A percentile compares a stretch with the other conserved stretches of the same genome.
These are phyloP conservation scores for Aspergillus fischeri DNA, from an alignment of 2,329 filamentous ascomycete genomes.

Conservation along the genomic window DNA sequence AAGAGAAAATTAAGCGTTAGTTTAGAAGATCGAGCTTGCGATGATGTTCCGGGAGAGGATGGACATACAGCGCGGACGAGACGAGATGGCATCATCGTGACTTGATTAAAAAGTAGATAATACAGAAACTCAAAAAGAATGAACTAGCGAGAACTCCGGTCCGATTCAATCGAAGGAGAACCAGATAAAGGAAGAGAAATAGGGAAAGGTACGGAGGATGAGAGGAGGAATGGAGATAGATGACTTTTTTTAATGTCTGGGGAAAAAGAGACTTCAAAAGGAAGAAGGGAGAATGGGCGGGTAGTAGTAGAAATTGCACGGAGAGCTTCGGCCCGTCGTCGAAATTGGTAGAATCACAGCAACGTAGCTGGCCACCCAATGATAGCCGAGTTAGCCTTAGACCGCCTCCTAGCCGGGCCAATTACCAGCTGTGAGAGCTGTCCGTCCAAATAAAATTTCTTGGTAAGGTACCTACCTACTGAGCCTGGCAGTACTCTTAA, in stretches of 20 bases:
- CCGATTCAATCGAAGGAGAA: conserved; percentile 33
- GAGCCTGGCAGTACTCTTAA: too few relatives aligned
- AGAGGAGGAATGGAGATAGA: conserved; percentile 20
- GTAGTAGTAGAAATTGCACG: conserved; percentile 30
- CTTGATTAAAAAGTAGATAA: conserved; percentile 29
- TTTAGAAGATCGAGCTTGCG: conserved; percentile 15
- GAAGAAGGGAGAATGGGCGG: conserved; percentile 26
- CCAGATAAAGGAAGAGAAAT: conserved; percentile 12
- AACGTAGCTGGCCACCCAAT: conserved; percentile 15
- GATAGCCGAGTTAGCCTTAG: conserved; percentile 11
- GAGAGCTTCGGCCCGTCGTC: conserved; percentile 34
- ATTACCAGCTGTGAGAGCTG: background rate
- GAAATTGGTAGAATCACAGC: conserved; percentile 35
- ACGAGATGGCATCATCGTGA: conserved; percentile 68
- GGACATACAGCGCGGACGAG: conserved; percentile 70
- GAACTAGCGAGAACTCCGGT: conserved; percentile 24
- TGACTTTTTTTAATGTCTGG: conserved; percentile 13
- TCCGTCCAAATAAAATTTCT: background rate
- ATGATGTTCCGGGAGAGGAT: conserved; percentile 6
- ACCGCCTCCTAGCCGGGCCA: conserved; percentile 16
- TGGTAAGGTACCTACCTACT: background rate
- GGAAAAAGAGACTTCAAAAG: conserved; percentile 19
- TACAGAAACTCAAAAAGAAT: conserved; percentile 30
- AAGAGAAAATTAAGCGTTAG: conserved; percentile 14
- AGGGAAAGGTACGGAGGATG: conserved; percentile 19